phyloP scores from a whole-genome alignment of 371 early-diverging fungal species.

The Mortierella polycephala region DNA sequence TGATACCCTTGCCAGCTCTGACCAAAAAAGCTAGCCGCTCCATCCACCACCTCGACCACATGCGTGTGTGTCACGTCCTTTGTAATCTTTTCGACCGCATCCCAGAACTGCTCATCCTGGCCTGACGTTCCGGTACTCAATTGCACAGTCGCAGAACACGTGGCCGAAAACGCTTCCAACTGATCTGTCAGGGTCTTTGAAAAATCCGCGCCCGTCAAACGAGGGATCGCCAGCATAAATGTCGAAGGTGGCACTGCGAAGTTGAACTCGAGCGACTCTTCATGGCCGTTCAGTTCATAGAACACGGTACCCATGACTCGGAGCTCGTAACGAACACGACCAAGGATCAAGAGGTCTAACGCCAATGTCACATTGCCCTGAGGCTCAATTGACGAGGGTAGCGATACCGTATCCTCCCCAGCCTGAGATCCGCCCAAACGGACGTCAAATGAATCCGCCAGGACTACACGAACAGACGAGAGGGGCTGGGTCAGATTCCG shows the following conservation, averaged over 20 bases:
- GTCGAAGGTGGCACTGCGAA: constrained; percentile 61
- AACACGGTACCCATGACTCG: constrained; percentile 47
- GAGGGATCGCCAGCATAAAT: constrained; percentile 59
- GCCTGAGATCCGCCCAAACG: constrained; percentile 43
- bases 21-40: constrained; percentile 80
- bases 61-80: constrained; percentile 59
- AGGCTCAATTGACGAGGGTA: constrained; percentile 32
- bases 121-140: constrained; percentile 58
- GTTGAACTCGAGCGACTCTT: constrained; percentile 47
- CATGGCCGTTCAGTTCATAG: constrained; percentile 28
- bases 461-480: constrained; percentile 18
- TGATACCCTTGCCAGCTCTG: constrained; percentile 70
- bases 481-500: constrained; percentile 30
- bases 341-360: constrained; percentile 42
- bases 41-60: constrained; percentile 77
- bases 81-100: constrained; percentile 63
- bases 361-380: constrained; percentile 24
- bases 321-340: constrained; percentile 51
- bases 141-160: constrained; percentile 63
- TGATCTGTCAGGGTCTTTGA: constrained; percentile 64
- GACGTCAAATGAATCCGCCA: constrained; percentile 53
- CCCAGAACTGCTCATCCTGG: constrained; percentile 62
- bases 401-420: constrained; percentile 28
- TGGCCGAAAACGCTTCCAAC: constrained; percentile 62
- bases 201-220: constrained; percentile 66